Evolutionary conservation across 2,329 filamentous ascomycete genomes (phyloP).

Genomic region (Chalara sp.): DNA sequence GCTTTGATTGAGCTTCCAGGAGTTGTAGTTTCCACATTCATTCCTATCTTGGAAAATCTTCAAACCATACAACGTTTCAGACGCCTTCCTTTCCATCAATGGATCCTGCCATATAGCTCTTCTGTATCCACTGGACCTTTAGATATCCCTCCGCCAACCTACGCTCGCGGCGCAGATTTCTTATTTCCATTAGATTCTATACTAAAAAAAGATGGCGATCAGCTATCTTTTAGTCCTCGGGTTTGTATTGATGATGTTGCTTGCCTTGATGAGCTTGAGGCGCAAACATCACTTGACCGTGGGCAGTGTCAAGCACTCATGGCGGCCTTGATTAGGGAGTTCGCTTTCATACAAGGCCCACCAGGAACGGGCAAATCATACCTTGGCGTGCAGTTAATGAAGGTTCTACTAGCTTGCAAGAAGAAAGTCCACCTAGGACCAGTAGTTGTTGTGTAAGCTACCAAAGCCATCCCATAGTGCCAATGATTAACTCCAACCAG

Average conservation of each 20-base stretch:
- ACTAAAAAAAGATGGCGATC: too few species aligned
- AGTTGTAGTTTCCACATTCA: slow-evolving; percentile 23
- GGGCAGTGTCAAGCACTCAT: slow-evolving; percentile 33
- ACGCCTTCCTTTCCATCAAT: slow-evolving; percentile 14
- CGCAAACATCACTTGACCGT: slow-evolving; percentile 13
- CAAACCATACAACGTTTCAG: slow-evolving; percentile 19
- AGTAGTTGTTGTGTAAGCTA: slow-evolving; percentile 28
- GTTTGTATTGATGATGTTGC: slow-evolving; percentile 3
- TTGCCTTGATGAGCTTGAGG: slow-evolving; percentile 12
- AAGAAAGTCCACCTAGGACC: slow-evolving; percentile 23
- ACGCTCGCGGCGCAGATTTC: slow-evolving; percentile 10
- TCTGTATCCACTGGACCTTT: background rate
- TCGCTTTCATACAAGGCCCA: slow-evolving; percentile 30
- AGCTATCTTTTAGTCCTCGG: background rate
- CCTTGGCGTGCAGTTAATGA: slow-evolving; percentile 20
- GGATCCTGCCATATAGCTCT: slow-evolving; percentile 11
- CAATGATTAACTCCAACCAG: slow-evolving; percentile 9
- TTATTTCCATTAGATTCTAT: slow-evolving; percentile 5
- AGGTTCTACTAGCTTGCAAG: slow-evolving; percentile 26
- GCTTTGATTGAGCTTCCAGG: slow-evolving; percentile 26
- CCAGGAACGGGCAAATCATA: slow-evolving; percentile 24
- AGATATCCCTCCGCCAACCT: slow-evolving; percentile 15
- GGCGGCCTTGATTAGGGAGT: slow-evolving; percentile 34
- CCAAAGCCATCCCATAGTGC: slow-evolving; percentile 33
- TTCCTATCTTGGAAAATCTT: slow-evolving; percentile 23